Conservation (phyloP, 2,329 filamentous ascomycete species). For the Blumeriella jaapii region DNA sequence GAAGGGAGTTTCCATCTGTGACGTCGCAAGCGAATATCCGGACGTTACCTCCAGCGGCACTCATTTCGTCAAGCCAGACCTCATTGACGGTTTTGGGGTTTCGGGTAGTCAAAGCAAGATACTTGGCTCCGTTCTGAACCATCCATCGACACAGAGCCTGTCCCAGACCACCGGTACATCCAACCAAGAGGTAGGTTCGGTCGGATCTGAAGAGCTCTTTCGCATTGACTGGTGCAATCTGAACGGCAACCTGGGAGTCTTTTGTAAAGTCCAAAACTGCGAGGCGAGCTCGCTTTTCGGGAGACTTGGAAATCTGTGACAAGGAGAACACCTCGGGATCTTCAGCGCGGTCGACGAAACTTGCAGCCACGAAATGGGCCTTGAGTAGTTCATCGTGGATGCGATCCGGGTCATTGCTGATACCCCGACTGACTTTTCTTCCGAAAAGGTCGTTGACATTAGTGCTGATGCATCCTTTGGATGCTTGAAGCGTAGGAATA, state of each 20-base stretch:
- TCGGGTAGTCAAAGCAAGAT: slow-evolving; percentile 31
- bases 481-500: slow-evolving; percentile 5
- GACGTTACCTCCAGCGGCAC: slow-evolving; percentile 4
- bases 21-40: slow-evolving; percentile 9
- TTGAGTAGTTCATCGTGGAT: slow-evolving; percentile 8
- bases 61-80: slow-evolving; percentile 7
- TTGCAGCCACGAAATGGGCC: slow-evolving; percentile 9
- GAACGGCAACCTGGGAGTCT: slow-evolving; percentile 5
- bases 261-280: slow-evolving; percentile 8
- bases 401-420: slow-evolving; percentile 5
- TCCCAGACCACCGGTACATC: slow-evolving; percentile 25
- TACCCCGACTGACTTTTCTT: slow-evolving; percentile 5
- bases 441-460: slow-evolving; percentile 9
- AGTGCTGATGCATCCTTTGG: slow-evolving; percentile 6
- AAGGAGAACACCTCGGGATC: slow-evolving; percentile 4
- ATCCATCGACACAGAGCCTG: slow-evolving; percentile 32
- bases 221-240: slow-evolving; percentile 7
- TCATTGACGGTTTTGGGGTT: slow-evolving; percentile 27
- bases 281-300: slow-evolving; percentile 1
- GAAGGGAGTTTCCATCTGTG: slow-evolving; percentile 6
- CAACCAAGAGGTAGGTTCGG: slow-evolving; percentile 25
- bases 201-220: slow-evolving; percentile 6
- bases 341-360: slow-evolving; percentile 8
- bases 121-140: slow-evolving; percentile 28
- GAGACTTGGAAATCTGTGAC: slow-evolving; percentile 3